Percentiles rank a stretch among this genome's conserved stretches.
Evolutionary conservation across 805 yeast genomes (phyloP).

Genomic region (Blastobotrys muscicola): DNA sequence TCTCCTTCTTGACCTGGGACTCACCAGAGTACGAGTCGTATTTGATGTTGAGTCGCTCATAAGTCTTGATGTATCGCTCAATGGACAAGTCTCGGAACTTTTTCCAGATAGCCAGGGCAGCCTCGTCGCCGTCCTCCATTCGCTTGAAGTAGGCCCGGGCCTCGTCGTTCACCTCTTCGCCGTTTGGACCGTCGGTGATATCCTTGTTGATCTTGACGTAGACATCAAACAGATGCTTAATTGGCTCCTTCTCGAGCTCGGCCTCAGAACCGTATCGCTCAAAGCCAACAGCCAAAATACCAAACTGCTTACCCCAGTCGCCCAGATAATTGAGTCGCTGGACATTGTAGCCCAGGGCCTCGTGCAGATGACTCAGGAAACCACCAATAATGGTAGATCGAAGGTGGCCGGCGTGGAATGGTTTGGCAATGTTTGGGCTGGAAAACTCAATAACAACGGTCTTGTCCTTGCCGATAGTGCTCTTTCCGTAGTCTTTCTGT

Average conservation of each 20-base stretch:
- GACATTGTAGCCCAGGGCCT: slow-evolving; percentile 88
- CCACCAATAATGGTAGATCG: slow-evolving; percentile 98
- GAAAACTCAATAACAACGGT: slow-evolving; percentile 79
- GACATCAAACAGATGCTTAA: slow-evolving; percentile 88
- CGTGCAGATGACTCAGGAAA: slow-evolving; percentile 80
- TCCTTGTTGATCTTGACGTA: slow-evolving; percentile 82
- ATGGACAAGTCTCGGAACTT: slow-evolving; percentile 88
- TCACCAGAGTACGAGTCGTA: slow-evolving; percentile 93
- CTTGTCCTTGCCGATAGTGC: slow-evolving; percentile 65
- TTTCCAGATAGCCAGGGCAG: slow-evolving; percentile 69
- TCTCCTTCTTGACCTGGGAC: slow-evolving; percentile 75
- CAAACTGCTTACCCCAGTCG: slow-evolving; percentile 99
- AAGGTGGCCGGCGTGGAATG: slow-evolving; percentile 98
- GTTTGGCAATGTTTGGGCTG: slow-evolving; percentile 98
- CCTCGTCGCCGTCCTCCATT: slow-evolving; percentile 91
- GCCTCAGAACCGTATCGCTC: slow-evolving; percentile 76
- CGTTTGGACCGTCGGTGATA: slow-evolving; percentile 30
- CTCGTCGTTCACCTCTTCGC: slow-evolving; percentile 61
- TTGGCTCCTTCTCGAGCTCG: slow-evolving; percentile 64
- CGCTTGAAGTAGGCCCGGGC: slow-evolving; percentile 81
- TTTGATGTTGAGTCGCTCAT: slow-evolving; percentile 81
- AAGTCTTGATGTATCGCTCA: slow-evolving; percentile 74
- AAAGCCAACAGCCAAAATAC: slow-evolving; percentile 88
- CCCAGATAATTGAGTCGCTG: slow-evolving; percentile 89
- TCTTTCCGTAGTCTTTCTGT: slow-evolving; percentile 55